Evolutionary conservation across 805 yeast genomes (phyloP), one percentile per base, ranked within the genome.

Genomic region (Schizosaccharomyces japonicus): DNA sequence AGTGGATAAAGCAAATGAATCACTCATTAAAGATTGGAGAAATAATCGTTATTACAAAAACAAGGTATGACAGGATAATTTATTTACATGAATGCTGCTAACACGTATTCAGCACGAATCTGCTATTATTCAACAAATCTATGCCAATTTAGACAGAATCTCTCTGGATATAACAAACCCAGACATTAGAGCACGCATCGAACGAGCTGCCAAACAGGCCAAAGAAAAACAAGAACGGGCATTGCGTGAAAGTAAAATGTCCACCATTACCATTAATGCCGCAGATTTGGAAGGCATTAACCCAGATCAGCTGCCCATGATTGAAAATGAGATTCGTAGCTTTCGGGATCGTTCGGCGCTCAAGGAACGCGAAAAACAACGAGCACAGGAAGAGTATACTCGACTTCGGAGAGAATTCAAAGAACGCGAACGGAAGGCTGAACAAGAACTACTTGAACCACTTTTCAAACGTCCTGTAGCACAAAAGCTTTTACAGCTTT

Each of bases 201-300:
- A 27, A 13, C 10, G 19, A n/a, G 33, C 46, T 13, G 46, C 46
- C 27, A 21, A 27, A 21, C 42, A 42, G 46, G 46, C 33, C 46
- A 25, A 28, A 29, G 33, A 27, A 17, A 29, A 42, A 42, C 13
- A 25, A n/a, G 31, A 27, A 29, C 3, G 26, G 5, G 15, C 32
- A 6, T 30, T 29, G 5, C 23, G 17, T 3, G 32, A 25, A 5
- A 21, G 21, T n/a, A 15, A 17, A 2, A 29, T n/a, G 3, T 17
- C 29, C 10, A 23, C n/a, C 27, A 26, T 25, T 7, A 25, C 30
- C 15, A 30, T 28, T 13, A 30, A 31, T 2, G 54, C 52, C 19
- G 55, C 52, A 8, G 55, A 50, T 8, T 42, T 53, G n/a, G 50
- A 48, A n/a, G 55, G 50, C 28, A 27, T 53, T n/a, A 51, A 53